Evolutionary conservation across 805 yeast species (phyloP), one percentile per base, ranked within the genome.

Genomic region (Teunomyces lycoperdinae): DNA sequence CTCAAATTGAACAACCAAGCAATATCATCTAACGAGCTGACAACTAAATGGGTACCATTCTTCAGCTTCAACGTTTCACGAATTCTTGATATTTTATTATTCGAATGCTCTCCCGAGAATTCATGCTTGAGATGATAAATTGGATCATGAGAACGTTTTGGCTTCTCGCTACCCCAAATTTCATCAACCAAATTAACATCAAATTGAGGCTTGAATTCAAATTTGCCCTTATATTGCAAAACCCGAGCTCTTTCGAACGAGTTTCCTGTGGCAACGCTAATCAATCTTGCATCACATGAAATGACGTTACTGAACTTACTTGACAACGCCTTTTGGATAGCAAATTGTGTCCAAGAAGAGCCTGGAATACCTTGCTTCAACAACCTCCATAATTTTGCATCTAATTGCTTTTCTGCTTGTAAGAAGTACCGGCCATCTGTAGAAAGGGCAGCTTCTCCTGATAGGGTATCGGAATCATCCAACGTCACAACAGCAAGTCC

Each of bases 391-490:
- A 57, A 47, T 59, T 83, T 82, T 33, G 67, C 60, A 62, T 89
- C 95, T 47, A 94, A 71, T 68, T 94, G 94, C 49, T 84, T 80
- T 17, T 78, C 81, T 1, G 98, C 98, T 68, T 94, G 99, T 50
- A 88, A 73, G 65, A 89, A 94, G 70, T 94, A 94, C 54, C 99
- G 77, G 1, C 98, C 98, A 67, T 94, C 99, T 0, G 99, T 94
- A 7, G 96, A 83, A 44, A 94, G 69, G 0, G 86, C 87, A 10
- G 96, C 95, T 42, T 81, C 79, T 0, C 89, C 89, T 9, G 68
- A 70, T 17, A 79, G 72, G 1, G 58, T 57, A 1, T 71, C 76
- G 44, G 67, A 75, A 46, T 70, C 68, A 32, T 64, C 67, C 34
- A 70, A 58, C 28, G 96, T 84, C 14, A 92, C 77, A n/a, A 94